phyloP scores from a whole-genome alignment of 2,329 filamentous ascomycete genomes.

The Cercospora sp. region DNA sequence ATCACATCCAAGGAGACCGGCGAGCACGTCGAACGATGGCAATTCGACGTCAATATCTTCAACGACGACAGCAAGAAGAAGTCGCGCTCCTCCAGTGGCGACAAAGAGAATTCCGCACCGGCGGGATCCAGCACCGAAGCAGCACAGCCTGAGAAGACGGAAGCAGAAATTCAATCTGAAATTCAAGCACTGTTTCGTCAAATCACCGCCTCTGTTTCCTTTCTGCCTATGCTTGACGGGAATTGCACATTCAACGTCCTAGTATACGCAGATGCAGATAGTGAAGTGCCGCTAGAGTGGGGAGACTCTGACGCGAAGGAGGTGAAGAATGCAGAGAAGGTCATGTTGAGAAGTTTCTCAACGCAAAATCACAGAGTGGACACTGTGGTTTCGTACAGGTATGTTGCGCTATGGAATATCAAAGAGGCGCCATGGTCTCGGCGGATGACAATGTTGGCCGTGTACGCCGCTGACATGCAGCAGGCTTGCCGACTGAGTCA shows the following conservation, averaged over 20 bases:
- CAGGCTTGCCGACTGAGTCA: not conserved
- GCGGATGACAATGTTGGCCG: not conserved
- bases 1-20: conserved; percentile 97
- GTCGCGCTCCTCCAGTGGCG: conserved; percentile 40
- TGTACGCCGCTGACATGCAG: not conserved
- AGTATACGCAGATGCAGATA: conserved; percentile 95
- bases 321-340: conserved; percentile 90
- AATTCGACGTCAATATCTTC: conserved; percentile 67
- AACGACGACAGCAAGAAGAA: conserved; percentile 47
- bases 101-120: conserved; percentile 68
- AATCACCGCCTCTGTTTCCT: conserved; percentile 96
- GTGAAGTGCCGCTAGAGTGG: conserved; percentile 96
- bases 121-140: conserved; percentile 20
- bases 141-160: conserved; percentile 69
- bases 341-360: conserved; percentile 93
- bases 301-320: conserved; percentile 98
- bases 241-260: conserved; percentile 99
- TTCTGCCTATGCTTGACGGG: conserved; percentile 87
- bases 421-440: not conserved
- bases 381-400: conserved; percentile 89
- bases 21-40: conserved; percentile 94
- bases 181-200: conserved; percentile 97
- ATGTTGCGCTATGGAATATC: conserved; percentile 18
- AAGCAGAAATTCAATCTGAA: conserved; percentile 89
- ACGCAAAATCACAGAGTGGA: conserved; percentile 93